phyloP scores from a whole-genome alignment of 768 basidiomycete genomes.

The Leucogyrophana mollusca region DNA sequence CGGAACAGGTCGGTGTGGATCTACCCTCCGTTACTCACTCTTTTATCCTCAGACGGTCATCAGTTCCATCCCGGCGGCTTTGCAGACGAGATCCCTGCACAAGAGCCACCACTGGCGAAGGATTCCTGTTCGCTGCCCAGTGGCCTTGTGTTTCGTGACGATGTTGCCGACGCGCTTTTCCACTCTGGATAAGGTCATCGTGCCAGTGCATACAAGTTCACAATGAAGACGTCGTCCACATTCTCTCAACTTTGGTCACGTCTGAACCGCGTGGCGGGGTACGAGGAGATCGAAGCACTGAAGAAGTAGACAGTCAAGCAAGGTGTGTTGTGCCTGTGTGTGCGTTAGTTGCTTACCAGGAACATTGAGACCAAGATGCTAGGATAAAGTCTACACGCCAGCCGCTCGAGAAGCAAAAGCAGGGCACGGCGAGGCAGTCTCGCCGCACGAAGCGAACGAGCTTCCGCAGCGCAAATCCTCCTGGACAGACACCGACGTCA shows the following conservation, averaged over 20 bases:
- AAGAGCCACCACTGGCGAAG: too few relatives aligned
- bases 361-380: slow-evolving; percentile 52
- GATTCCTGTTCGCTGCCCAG: too few relatives aligned
- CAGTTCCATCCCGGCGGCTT: too few relatives aligned
- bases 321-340: slow-evolving; percentile 51
- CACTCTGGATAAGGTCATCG: too few relatives aligned
- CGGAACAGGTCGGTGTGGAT: too few relatives aligned
- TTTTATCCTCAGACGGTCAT: too few relatives aligned
- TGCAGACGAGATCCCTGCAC: too few relatives aligned
- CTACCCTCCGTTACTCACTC: too few relatives aligned
- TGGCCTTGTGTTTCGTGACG: too few relatives aligned
- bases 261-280: slow-evolving; percentile 88
- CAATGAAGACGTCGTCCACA: slow-evolving; percentile 50
- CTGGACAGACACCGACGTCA: slow-evolving; percentile 91
- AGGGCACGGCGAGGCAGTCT: slow-evolving; percentile 78
- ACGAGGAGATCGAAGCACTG: slow-evolving; percentile 82
- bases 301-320: slow-evolving; percentile 76
- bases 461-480: slow-evolving; percentile 87
- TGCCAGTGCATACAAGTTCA: slow-evolving; percentile 60
- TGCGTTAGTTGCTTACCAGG: slow-evolving; percentile 8
- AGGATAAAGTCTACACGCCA: slow-evolving; percentile 65
- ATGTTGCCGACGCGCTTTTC: too few relatives aligned
- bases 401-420: slow-evolving; percentile 72
- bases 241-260: slow-evolving; percentile 75
- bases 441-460: slow-evolving; percentile 95